Base-by-base conservation (phyloP, 306 rosid genomes). In the Prunus mira region DNA sequence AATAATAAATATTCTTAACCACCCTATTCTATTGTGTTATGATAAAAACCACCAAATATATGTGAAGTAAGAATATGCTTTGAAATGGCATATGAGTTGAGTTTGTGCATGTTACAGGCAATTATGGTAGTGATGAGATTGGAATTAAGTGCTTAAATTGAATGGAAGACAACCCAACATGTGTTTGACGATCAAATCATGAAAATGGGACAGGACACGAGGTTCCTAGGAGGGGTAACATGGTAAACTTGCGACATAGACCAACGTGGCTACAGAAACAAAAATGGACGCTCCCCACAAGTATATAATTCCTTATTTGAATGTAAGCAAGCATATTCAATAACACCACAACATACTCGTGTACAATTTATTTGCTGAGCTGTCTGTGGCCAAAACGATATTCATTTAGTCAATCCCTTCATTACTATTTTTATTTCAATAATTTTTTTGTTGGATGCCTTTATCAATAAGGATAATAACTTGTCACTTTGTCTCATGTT, bases 271-370 rank as follows among this genome's bases (percentile, higher is more conserved):
- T 38, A 38, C 43, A 6, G 43, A 6, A 38, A 38, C 10, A 38
- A 38, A 38, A 38, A 49, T 3, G 6, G 62, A 56, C 62, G 22
- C 28, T 56, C 12, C 56, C 56, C 9, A 51, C n/a, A 52, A 51
- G 10, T 15, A 63, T 13, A 15, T 66, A 49, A 76, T 76, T 76
- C 79, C 79, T n/a, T 41, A 46, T 76, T 65, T 47, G 3, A 50
- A 32, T 64, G 71, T 52, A 52, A 51, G 72, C 25, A 65, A 65
- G 79, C 79, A 76, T 60, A 7, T 60, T 60, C 65, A 56, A 20
- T 56, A 20, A 56, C 28, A 56, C 28, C 62, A 20, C 62, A 56
- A 56, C 28, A 56, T 20, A 20, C 62, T 56, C 28, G 13, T 56
- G 27, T 20, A 3, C 62, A n/a, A 11, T 24, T 10, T n/a, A 14